These are phyloP conservation scores for Oryza australiensis DNA, from an alignment of 176 grass and related monocot species.

Conservation along the genomic window DNA sequence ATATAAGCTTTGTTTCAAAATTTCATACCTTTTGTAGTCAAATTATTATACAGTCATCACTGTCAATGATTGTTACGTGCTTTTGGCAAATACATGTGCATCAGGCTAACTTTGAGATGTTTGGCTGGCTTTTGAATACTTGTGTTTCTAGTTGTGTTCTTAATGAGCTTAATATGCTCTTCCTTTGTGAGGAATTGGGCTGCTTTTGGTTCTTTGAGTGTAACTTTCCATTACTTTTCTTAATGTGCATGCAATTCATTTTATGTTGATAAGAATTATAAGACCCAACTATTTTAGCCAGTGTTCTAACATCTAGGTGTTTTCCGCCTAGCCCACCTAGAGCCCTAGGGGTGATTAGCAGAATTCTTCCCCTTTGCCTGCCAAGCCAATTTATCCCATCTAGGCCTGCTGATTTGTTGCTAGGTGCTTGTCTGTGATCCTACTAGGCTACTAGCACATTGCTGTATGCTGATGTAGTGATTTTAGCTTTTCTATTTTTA, in stretches of 20 bases:
- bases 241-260: not conserved
- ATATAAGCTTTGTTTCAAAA: not conserved
- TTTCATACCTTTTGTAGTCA: not conserved
- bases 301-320: not conserved
- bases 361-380: not conserved
- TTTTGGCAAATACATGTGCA: constrained; percentile 1
- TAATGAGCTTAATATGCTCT: not conserved
- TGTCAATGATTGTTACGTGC: not conserved
- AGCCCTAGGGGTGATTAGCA: not conserved
- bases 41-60: not conserved
- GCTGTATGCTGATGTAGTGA: not conserved
- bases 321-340: not conserved
- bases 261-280: constrained; percentile 2
- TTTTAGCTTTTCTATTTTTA: constrained; percentile 16
- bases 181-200: not conserved
- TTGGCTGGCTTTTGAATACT: not conserved
- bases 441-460: not conserved
- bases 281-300: not conserved
- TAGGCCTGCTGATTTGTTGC: not conserved
- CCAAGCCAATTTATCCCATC: not conserved
- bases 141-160: too few species aligned
- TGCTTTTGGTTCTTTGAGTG: not conserved
- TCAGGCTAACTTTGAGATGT: constrained; percentile 5
- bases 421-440: not conserved
- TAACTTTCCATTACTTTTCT: constrained; percentile 6